Base-by-base conservation (phyloP, 1,284 basidiomycete species). In the Pseudomicrostroma phylloplanum region DNA sequence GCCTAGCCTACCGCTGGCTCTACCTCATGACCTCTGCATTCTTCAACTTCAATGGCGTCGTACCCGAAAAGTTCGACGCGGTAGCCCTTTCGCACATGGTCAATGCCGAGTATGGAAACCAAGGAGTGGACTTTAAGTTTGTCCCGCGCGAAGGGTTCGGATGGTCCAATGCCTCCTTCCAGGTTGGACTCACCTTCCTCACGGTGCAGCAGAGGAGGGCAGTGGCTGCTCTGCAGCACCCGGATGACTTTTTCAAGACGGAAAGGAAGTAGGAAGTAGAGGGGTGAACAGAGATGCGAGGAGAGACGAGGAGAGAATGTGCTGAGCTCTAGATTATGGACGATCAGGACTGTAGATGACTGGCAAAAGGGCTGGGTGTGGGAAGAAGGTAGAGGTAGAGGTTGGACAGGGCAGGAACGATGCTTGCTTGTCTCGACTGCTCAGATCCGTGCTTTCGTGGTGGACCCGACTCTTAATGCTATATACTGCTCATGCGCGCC, bases 81-180 rank as follows among this genome's bases (percentile, higher is more conserved):
- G 94, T 97, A 70, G 90, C 88, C 78, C 84, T 94, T 21, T 92
- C 90, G 2, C 93, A 96, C 81, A 84, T 96, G 64, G 93, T 98
- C 4, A 92, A 94, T 76, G 94, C 94, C 53, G 94, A 98, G 82
- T 97, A 97, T 79, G 96, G 94, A 13, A 98, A 97, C 81, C 94
- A 98, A 80, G 94, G 94, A 59, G 85, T 93, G 71, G 92, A 96
- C 82, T 97, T 97, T 83, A 91, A 92, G 56, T 78, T 67, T 53
- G 74, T 96, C 41, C 92, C 92, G 57, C 85, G 92, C 23, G 94
- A 97, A 82, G 94, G 94, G 59, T 98, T 98, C 75, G 94, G 94
- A 3, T 79, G 83, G 89, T 81, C 78, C 66, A 81, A 81, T 61
- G 89, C 93, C 1, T 69, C 66, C 41, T 78, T 73, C 90, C 91